phyloP scores from a whole-genome alignment of 176 grass and related monocot species.

The Poa annua region DNA sequence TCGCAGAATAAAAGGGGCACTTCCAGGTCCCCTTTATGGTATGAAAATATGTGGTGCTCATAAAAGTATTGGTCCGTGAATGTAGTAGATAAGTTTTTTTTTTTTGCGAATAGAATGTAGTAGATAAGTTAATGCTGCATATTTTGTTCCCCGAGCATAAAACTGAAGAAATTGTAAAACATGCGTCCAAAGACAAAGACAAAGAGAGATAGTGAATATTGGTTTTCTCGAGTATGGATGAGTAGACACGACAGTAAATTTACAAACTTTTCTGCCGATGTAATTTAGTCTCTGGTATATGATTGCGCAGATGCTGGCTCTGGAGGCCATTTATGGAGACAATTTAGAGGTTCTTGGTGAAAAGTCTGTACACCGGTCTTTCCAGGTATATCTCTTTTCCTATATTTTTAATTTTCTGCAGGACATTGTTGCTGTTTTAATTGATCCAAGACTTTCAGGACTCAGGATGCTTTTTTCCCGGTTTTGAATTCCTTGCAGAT shows the following conservation, averaged over 20 bases:
- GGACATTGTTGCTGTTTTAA: neutral
- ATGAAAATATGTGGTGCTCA: neutral
- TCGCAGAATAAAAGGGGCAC: neutral
- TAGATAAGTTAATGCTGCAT: neutral
- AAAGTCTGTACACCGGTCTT: constrained; percentile 42
- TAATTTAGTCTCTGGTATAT: constrained; percentile 5
- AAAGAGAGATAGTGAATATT: too few relatives aligned
- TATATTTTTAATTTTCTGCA: neutral
- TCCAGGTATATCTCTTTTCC: constrained; percentile 44
- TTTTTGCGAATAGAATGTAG: too few relatives aligned
- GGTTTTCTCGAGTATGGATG: constrained; percentile 1
- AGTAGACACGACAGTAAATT: neutral
- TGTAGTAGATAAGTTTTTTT: too few relatives aligned
- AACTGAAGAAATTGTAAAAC: neutral
- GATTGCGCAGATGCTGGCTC: constrained; percentile 32
- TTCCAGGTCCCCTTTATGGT: neutral
- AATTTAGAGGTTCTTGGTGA: constrained; percentile 36
- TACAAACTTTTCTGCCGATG: neutral
- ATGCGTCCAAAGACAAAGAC: neutral
- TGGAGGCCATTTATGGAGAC: constrained; percentile 63
- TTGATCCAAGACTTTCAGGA: neutral
- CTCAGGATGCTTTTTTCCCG: neutral
- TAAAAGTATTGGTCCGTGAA: neutral
- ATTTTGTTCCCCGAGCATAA: neutral
- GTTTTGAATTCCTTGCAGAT: constrained; percentile 33